Conservation (phyloP, 2,329 filamentous ascomycete species). For the Aquanectria penicillioides region DNA sequence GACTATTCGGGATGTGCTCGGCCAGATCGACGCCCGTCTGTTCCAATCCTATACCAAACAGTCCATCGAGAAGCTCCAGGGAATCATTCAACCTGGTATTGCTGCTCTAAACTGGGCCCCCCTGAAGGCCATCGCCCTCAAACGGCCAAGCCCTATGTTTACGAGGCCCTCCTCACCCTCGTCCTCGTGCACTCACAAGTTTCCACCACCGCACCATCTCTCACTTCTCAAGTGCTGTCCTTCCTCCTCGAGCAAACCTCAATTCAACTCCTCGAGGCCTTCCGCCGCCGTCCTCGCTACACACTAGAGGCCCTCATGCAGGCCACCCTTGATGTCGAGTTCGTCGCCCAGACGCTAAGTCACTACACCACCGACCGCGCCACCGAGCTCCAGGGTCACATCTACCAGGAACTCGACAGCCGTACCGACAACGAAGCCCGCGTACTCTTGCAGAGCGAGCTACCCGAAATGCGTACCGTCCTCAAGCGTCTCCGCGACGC, state of each 20-base stretch:
- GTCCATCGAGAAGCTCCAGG: constrained; percentile 72
- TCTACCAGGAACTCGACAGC: constrained; percentile 90
- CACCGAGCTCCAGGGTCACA: constrained; percentile 83
- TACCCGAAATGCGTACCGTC: constrained; percentile 88
- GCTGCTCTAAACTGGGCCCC: constrained; percentile 78
- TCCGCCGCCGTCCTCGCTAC: constrained; percentile 75
- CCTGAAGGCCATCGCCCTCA: constrained; percentile 65
- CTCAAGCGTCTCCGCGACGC: constrained; percentile 85
- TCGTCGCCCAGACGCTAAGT: constrained; percentile 91
- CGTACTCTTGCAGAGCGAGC: constrained; percentile 80
- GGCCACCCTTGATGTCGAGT: constrained; percentile 96
- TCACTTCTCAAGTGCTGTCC: constrained; percentile 84
- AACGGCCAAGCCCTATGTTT: constrained; percentile 88
- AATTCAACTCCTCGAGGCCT: constrained; percentile 81
- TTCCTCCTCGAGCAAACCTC: constrained; percentile 87
- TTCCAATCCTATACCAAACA: constrained; percentile 93
- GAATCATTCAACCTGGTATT: constrained; percentile 79
- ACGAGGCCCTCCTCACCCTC: constrained; percentile 83
- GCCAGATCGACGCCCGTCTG: constrained; percentile 88
- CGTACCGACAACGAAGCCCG: constrained; percentile 90
- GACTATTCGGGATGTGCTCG: constrained; percentile 88
- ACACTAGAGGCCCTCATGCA: constrained; percentile 89
- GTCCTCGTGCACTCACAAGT: constrained; percentile 94
- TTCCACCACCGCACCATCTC: constrained; percentile 78
- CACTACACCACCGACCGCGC: constrained; percentile 89